Evolutionary conservation across 345 rosid species (phyloP), one percentile per base, ranked within the genome.

Genomic region (Syzygium aromaticum): DNA sequence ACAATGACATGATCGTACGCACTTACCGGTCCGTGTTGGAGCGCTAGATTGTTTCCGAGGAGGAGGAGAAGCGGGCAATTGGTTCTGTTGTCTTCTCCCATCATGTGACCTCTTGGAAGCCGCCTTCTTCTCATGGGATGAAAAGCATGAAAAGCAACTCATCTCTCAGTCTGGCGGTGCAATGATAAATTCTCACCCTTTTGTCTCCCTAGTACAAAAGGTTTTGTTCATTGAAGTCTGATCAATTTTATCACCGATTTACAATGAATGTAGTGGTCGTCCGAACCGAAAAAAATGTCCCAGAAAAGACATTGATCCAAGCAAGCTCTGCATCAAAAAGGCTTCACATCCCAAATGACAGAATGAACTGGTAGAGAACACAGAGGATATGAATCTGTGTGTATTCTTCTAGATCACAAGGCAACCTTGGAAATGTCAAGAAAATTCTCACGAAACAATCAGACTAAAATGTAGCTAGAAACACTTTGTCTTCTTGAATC

Each of bases 111-210:
- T 91, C 86, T 67, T 91, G 3, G 87, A 40, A 10, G 87, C 80
- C 38, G 23, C 82, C 87, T 90, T 95, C 89, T 91, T 93, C 63
- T 92, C 98, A 4, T 93, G 92, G 53, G 93, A 90, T 56, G 94
- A 92, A 86, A 96, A 98, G 88, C 99, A 98, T 21, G 94, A 88
- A 91, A 95, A 95, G 89, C 99, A 96, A 90, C 93, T 92, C 99
- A 97, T 97, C 86, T 88, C 86, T 23, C 12, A 46, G 51, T 8
- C 54, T 38, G 82, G 49, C 19, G 14, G 14, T 52, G 43, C 25
- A 84, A 51, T 27, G 52, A 23, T 27, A 46, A 14, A 49, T 83
- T 25, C 85, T 46, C 57, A 52, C 33, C n/a, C 14, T n/a, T 51
- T 33, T 73, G 10, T 33, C 82, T 73, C 82, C 82, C 82, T 9